A percentile compares a stretch with the other conserved stretches of the same genome.
Conservation (phyloP, 768 basidiomycete species). For the Antrodiella citrinella region DNA sequence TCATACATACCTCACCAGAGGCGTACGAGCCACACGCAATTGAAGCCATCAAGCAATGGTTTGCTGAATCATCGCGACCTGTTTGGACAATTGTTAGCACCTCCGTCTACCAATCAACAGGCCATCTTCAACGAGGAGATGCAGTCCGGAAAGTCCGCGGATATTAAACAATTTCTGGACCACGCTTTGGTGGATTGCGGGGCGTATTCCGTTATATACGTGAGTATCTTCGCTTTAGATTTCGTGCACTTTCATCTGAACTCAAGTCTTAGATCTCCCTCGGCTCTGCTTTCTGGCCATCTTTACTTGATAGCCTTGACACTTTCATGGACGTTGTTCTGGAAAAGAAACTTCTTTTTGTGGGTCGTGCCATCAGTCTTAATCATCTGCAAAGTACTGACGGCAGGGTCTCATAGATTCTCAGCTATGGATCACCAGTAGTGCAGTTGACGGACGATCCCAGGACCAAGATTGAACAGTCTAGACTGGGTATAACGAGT, state of each 20-base stretch:
- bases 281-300: conserved; percentile 18
- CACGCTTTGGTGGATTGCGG: conserved; percentile 9
- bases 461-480: too few species aligned
- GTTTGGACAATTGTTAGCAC: conserved; percentile 12
- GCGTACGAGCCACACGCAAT: conserved; percentile 13
- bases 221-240: conserved; percentile 2
- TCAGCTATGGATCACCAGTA: too few species aligned
- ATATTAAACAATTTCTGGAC: conserved; percentile 13
- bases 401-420: too few species aligned
- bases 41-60: conserved; percentile 8
- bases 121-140: conserved; percentile 4
- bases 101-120: conserved; percentile 5
- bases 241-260: neutral
- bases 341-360: conserved; percentile 17
- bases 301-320: conserved; percentile 16
- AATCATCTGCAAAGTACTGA: too few species aligned
- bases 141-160: conserved; percentile 5
- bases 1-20: conserved; percentile 7
- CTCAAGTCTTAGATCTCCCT: conserved; percentile 13
- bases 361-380: too few species aligned
- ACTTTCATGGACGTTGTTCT: conserved; percentile 17
- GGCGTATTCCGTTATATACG: conserved; percentile 16
- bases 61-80: conserved; percentile 7
- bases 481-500: too few species aligned
- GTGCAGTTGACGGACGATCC: too few species aligned